phyloP scores from a whole-genome alignment of 305 asterid genomes.

The Fraxinus angustifolia region DNA sequence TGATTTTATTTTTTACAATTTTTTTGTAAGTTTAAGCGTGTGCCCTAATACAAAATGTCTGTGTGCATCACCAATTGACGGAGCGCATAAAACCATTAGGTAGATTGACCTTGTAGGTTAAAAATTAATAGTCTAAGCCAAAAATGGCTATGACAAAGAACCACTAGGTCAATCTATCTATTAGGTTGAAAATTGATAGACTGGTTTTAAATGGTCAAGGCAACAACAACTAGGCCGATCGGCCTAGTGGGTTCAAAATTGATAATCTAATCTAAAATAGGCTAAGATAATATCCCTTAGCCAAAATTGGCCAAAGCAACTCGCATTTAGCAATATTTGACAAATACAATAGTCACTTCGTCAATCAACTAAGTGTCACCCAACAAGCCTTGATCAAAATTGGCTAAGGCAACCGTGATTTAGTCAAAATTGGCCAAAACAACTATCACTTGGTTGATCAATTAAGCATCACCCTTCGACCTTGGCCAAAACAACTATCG shows the following conservation, averaged over 20 bases:
- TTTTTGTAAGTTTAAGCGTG: too few species aligned
- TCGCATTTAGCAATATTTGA: not conserved
- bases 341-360: not conserved
- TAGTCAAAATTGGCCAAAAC: not conserved
- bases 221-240: not conserved
- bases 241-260: not conserved
- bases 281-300: not conserved
- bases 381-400: not conserved
- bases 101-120: not conserved
- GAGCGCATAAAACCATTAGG: not conserved
- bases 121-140: not conserved
- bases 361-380: not conserved
- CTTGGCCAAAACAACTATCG: too few species aligned
- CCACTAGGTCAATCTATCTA: not conserved
- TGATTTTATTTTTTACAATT: too few species aligned
- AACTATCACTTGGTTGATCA: not conserved
- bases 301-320: not conserved
- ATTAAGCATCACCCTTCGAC: not conserved
- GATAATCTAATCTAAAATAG: not conserved
- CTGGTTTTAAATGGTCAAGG: not conserved
- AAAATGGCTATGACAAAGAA: not conserved
- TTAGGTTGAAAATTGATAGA: not conserved
- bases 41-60: too few species aligned
- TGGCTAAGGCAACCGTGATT: not conserved
- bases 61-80: too few species aligned